Percentiles rank a stretch among this genome's conserved stretches.
phyloP scores from a whole-genome alignment of 371 early-diverging fungal species.

The Mucor sp. region DNA sequence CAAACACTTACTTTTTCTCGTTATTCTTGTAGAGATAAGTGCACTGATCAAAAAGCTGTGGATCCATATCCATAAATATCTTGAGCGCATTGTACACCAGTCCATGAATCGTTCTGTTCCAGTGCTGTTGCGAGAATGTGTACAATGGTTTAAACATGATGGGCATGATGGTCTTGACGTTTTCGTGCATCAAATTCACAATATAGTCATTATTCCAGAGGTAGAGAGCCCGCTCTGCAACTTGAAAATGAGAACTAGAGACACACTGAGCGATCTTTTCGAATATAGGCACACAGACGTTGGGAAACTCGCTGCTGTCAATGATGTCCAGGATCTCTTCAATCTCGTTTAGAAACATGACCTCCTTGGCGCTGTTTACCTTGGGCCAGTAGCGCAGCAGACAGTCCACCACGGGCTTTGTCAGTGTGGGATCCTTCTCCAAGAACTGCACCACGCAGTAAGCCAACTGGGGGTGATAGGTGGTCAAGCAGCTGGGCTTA shows the following conservation, averaged over 20 bases:
- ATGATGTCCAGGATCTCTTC: conserved; percentile 96
- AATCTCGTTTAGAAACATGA: conserved; percentile 96
- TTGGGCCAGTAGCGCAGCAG: conserved; percentile 97
- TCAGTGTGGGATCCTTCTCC: conserved; percentile 94
- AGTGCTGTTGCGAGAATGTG: conserved; percentile 90
- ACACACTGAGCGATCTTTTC: conserved; percentile 89
- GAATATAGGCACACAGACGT: conserved; percentile 87
- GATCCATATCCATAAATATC: conserved; percentile 90
- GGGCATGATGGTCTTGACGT: conserved; percentile 85
- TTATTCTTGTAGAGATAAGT: conserved; percentile 69
- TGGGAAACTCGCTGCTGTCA: conserved; percentile 84
- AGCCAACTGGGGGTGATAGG: conserved; percentile 95
- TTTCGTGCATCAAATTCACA: conserved; percentile 90
- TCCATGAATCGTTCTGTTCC: conserved; percentile 95
- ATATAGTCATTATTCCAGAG: conserved; percentile 98
- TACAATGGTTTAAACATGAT: conserved; percentile 92
- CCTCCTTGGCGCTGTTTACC: conserved; percentile 96
- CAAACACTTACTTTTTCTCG: conserved; percentile 9
- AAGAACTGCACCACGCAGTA: conserved; percentile 98
- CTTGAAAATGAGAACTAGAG: conserved; percentile 96
- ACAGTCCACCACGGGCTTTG: conserved; percentile 82
- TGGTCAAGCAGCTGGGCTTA: conserved; percentile 84
- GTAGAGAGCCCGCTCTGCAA: conserved; percentile 93
- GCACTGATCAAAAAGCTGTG: conserved; percentile 88
- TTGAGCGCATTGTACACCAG: conserved; percentile 91